phyloP scores from a whole-genome alignment of 2,329 filamentous ascomycete species.

The Diaporthe sp. region DNA sequence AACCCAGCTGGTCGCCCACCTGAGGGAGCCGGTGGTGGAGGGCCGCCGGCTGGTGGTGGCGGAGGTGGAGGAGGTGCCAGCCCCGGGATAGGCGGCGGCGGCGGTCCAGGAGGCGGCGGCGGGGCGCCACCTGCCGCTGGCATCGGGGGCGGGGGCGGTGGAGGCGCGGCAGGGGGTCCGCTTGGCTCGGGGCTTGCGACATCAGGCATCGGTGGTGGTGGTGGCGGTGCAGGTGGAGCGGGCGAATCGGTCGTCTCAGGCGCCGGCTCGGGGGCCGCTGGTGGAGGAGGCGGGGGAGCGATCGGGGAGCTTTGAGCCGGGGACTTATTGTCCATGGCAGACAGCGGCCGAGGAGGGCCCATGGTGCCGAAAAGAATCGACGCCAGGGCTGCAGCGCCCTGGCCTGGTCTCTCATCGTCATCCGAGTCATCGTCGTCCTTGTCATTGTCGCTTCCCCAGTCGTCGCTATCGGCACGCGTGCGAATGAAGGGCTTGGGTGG shows the following conservation, averaged over 20 bases:
- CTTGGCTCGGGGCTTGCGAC: slow-evolving; percentile 44
- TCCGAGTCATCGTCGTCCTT: slow-evolving; percentile 69
- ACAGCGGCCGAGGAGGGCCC: slow-evolving; percentile 91
- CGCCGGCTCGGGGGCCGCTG: slow-evolving; percentile 50
- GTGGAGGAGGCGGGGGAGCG: slow-evolving; percentile 57
- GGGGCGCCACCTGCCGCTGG: slow-evolving; percentile 54
- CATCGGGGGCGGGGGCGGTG: slow-evolving; percentile 53
- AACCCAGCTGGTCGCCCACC: slow-evolving; percentile 73
- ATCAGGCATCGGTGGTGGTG: slow-evolving; percentile 52
- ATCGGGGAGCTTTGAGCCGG: slow-evolving; percentile 54
- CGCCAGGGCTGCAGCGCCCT: slow-evolving; percentile 90
- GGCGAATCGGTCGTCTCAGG: slow-evolving; percentile 44
- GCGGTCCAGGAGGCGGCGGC: slow-evolving; percentile 51
- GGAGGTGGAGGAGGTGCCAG: slow-evolving; percentile 58
- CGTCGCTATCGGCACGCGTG: slow-evolving; percentile 72
- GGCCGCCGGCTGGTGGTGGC: slow-evolving; percentile 36
- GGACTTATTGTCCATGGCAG: slow-evolving; percentile 81
- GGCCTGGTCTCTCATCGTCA: slow-evolving; percentile 83
- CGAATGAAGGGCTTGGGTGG: slow-evolving; percentile 67
- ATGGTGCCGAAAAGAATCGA: slow-evolving; percentile 97
- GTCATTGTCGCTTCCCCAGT: slow-evolving; percentile 86
- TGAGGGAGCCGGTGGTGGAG: slow-evolving; percentile 58
- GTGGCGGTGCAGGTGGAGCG: slow-evolving; percentile 54
- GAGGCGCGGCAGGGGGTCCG: slow-evolving; percentile 50
- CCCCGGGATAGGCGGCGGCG: slow-evolving; percentile 55